Base-by-base conservation (phyloP, 345 rosid species). In the Brassica incana region DNA sequence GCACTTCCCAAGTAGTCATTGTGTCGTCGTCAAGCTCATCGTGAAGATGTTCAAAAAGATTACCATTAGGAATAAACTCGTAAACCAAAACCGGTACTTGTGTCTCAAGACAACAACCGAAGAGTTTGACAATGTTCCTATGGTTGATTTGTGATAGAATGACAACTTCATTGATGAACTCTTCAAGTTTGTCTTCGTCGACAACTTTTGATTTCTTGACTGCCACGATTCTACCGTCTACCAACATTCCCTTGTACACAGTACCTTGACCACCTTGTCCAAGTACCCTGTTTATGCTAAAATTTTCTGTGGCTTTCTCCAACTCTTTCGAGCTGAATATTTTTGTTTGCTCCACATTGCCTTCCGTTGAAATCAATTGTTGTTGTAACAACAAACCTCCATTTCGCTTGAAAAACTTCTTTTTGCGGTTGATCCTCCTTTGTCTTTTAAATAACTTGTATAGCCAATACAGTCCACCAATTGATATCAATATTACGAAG, bases 241-340 rank as follows among this genome's bases (percentile, higher is more conserved):
- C 62, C 1, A 58, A 20, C 62, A 58, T 58, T 50, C 56, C 56
- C 56, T 50, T 50, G 56, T 50, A 50, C 56, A 50, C 56, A n/a
- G 56, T 50, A 50, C 5, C 62, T 58, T 58, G 62, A 58, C 62
- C 62, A 58, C 62, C 62, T 58, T 58, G 62, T 58, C 62, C 62
- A 18, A 58, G 29, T 58, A 58, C 62, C 29, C 62, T 58, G 29
- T 58, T 20, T 8, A 58, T 18, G 62, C 62, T 58, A 8, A 58
- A 58, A 58, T 56, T 56, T 8, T 56, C 61, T 2, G 61, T 56
- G 27, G 61, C 61, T 56, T 56, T 56, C 61, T 56, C 61, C 61
- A 56, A 16, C 10, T 56, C 61, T 56, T 18, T 56, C 5, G 61
- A 56, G 11, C 61, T 56, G 61, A 56, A 56, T 56, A 56, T 16